phyloP scores from a whole-genome alignment of 768 basidiomycete genomes.

The Ramaria rubella region DNA sequence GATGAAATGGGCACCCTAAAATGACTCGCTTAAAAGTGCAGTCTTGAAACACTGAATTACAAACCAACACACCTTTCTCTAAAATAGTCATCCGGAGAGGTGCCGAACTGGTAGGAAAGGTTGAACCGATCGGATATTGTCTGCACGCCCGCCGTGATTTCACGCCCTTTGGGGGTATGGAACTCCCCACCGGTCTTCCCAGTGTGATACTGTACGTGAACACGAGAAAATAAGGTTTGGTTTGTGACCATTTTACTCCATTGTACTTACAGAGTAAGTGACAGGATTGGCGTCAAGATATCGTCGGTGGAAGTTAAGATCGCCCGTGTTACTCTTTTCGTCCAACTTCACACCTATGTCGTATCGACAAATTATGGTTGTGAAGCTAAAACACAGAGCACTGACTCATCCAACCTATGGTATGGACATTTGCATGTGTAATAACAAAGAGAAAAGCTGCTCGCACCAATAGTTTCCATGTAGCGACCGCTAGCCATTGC shows the following conservation, averaged over 20 bases:
- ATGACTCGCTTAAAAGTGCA: not conserved
- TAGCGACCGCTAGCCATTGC: conserved; percentile 79
- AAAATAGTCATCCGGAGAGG: conserved; percentile 70
- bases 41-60: not conserved
- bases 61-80: conserved; percentile 40
- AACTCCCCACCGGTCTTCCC: conserved; percentile 44
- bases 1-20: conserved; percentile 57
- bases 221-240: not conserved
- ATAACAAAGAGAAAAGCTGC: not conserved
- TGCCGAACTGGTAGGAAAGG: conserved; percentile 57
- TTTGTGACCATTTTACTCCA: no score
- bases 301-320: conserved; percentile 58
- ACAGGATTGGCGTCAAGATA: conserved; percentile 79
- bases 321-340: conserved; percentile 28
- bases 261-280: conserved; percentile 56
- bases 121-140: conserved; percentile 53
- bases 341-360: conserved; percentile 43
- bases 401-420: conserved; percentile 56
- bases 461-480: conserved; percentile 84
- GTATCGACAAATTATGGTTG: not conserved
- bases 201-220: conserved; percentile 55
- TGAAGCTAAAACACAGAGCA: not conserved
- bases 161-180: conserved; percentile 49
- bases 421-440: not conserved
- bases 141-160: conserved; percentile 50